phyloP scores from a whole-genome alignment of 768 basidiomycete species.

The Pleurotus sapidus region DNA sequence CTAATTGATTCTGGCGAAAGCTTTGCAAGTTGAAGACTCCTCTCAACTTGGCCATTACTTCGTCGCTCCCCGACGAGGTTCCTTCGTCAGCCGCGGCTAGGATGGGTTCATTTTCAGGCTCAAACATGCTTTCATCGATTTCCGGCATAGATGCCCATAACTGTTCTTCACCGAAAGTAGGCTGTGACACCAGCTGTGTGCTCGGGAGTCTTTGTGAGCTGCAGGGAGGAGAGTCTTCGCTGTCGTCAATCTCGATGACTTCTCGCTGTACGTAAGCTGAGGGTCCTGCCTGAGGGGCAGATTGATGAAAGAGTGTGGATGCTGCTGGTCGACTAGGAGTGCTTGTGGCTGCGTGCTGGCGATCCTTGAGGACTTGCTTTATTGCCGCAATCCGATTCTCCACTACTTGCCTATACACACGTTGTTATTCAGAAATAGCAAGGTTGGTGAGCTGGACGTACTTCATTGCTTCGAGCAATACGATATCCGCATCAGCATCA shows the following conservation, averaged over 20 bases:
- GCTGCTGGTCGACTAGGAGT: background rate
- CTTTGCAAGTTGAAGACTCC: constrained; percentile 57
- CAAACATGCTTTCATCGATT: background rate
- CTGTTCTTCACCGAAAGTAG: constrained; percentile 2
- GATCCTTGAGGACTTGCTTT: constrained; percentile 27
- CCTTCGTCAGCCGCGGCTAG: background rate
- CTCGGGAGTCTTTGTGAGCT: background rate
- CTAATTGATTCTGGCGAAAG: constrained; percentile 85
- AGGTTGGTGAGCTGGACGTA: constrained; percentile 15
- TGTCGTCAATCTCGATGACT: background rate
- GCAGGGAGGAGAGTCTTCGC: background rate
- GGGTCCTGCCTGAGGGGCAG: background rate
- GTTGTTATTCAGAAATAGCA: constrained; percentile 3
- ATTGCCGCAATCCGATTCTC: constrained; percentile 37
- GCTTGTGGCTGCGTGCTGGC: constrained; percentile 7
- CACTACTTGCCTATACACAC: constrained; percentile 25
- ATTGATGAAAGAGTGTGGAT: background rate
- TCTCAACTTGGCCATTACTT: constrained; percentile 53
- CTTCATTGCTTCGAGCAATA: constrained; percentile 38
- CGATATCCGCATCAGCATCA: constrained; percentile 30
- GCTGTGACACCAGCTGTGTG: background rate
- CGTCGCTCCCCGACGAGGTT: constrained; percentile 17
- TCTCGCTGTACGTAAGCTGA: background rate
- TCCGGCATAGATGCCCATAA: background rate
- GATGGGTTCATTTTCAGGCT: background rate